A percentile compares a stretch with the other conserved stretches of the same genome.
phyloP scores from a whole-genome alignment of 2,329 filamentous ascomycete genomes.

The Trichoderma harzianum region DNA sequence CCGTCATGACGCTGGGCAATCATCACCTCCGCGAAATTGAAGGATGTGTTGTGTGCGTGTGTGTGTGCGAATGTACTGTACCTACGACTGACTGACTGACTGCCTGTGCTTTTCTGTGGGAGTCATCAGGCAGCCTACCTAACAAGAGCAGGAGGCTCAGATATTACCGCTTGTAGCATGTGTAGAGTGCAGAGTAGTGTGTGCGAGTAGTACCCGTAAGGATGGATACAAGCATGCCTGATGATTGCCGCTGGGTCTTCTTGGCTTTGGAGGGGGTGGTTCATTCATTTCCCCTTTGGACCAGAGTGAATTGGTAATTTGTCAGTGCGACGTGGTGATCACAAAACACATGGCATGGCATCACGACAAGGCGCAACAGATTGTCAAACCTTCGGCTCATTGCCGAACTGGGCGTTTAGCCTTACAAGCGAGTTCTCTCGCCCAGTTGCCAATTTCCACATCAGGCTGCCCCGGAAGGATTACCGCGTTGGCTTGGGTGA shows the following conservation, averaged over 20 bases:
- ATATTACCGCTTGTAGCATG: not conserved
- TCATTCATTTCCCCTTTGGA: not conserved
- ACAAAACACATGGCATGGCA: not conserved
- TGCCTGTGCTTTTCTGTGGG: not conserved
- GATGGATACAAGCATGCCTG: not conserved
- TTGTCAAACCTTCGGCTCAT: slow-evolving; percentile 1
- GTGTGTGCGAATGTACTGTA: not conserved
- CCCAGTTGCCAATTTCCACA: not conserved
- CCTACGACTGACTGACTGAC: not conserved
- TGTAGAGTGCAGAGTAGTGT: not conserved
- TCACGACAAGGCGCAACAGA: not conserved
- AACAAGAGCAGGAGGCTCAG: too few species aligned
- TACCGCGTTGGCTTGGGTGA: not conserved
- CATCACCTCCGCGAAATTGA: not conserved
- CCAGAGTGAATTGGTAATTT: not conserved
- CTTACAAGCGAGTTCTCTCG: not conserved
- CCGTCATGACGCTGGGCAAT: not conserved
- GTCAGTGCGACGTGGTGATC: not conserved
- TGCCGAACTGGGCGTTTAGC: not conserved
- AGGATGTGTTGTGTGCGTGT: not conserved
- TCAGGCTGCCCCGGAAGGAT: not conserved
- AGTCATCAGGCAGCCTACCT: not conserved
- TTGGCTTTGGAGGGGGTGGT: not conserved
- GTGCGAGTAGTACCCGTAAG: not conserved
- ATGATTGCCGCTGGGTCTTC: not conserved